Evolutionary conservation across 2,329 filamentous ascomycete genomes (phyloP), one percentile per base, ranked within the genome.

Genomic region (Ceratocystis lukuohia): DNA sequence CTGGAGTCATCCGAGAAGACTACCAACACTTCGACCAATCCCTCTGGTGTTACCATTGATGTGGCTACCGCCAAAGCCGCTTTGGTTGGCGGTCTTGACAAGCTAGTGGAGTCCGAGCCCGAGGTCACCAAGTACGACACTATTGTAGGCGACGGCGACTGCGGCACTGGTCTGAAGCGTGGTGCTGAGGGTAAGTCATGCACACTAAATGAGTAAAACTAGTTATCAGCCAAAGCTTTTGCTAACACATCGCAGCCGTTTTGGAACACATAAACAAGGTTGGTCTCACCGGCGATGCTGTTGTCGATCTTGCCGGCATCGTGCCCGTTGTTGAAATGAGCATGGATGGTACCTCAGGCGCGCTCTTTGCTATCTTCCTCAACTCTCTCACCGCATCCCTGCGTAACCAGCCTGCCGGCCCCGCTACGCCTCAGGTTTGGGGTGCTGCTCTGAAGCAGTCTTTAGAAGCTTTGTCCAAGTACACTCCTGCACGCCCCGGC

Each of bases 81-180:
- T 4, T 76, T 91, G 50, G 79, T 75, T 22, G 77, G 76, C 17
- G 88, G 80, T 0, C 77, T 91, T 17, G 76, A 87, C 62, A 79
- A 78, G 45, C 77, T 91, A 15, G 81, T 90, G 69, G 80, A 78
- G 0, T 86, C 80, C 1, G 88, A 91, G 73, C 85, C 87, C 1
- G 85, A 89, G 63, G 80, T 91, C 63, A 91, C 88, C 0, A 81
- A 78, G 62, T 91, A 84, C 71, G 88, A 91, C 72, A 95, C 90
- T 0, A 84, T 94, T 12, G 90, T 96, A 28, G 91, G 91, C 53
- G 91, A 96, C 73, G 91, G 91, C 61, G 91, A 96, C 75, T 96
- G 91, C 72, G 91, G 91, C 8, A 89, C 91, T 67, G 90, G 90
- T 4, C 79, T 96, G 69, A 91, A 90, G 78, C 85, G 91, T 69